Evolutionary conservation across 1,284 basidiomycete species (phyloP).

Genomic region (Waitea zeae): DNA sequence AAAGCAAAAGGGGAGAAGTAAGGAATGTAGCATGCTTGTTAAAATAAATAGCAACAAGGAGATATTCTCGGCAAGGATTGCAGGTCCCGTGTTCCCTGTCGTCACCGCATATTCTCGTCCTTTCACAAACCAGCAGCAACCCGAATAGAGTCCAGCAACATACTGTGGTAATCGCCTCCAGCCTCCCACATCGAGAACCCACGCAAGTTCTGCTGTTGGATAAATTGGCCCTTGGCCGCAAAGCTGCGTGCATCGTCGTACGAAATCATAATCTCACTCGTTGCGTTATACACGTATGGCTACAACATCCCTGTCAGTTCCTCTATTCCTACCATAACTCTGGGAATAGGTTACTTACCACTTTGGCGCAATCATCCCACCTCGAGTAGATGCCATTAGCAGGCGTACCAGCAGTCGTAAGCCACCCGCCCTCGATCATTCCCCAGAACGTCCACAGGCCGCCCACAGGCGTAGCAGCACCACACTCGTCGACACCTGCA

Average conservation of each 20-base stretch:
- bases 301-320: conserved; percentile 11
- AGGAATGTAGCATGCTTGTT: no score
- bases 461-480: conserved; percentile 20
- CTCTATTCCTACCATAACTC: not conserved
- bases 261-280: conserved; percentile 33
- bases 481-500: conserved; percentile 35
- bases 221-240: conserved; percentile 32
- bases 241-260: conserved; percentile 45
- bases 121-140: not conserved
- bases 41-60: no score
- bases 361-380: conserved; percentile 51
- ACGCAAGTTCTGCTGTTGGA: conserved; percentile 18
- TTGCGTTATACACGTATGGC: conserved; percentile 46
- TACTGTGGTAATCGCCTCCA: conserved; percentile 29
- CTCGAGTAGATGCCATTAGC: conserved; percentile 27
- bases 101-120: no score
- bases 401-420: conserved; percentile 31
- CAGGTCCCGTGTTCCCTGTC: no score
- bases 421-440: conserved; percentile 32
- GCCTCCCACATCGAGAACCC: conserved; percentile 39
- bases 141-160: conserved; percentile 26
- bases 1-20: no score
- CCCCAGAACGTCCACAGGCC: conserved; percentile 46
- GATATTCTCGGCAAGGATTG: no score
- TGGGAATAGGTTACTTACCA: conserved; percentile 24